Evolutionary conservation across 441 rosid species (phyloP).

Genomic region (Gossypium davidsonii): DNA sequence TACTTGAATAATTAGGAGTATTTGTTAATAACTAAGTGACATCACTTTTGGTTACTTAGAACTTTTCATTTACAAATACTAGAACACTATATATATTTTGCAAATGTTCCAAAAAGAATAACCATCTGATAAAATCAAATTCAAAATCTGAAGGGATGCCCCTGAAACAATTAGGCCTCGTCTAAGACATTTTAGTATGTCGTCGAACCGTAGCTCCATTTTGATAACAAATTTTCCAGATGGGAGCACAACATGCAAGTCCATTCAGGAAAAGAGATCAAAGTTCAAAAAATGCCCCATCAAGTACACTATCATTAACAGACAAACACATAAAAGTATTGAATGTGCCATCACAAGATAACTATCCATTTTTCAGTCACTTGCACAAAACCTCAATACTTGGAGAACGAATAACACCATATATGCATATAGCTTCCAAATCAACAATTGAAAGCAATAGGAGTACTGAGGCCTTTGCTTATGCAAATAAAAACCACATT

Average conservation of each 20-base stretch:
- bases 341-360: neutral
- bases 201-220: slow-evolving; percentile 43
- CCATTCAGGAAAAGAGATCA: too few relatives aligned
- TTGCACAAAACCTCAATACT: neutral
- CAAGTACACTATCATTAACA: neutral
- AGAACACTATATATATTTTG: too few relatives aligned
- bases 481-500: too few relatives aligned
- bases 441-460: too few relatives aligned
- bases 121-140: slow-evolving; percentile 59
- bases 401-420: neutral
- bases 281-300: neutral
- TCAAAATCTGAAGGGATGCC: slow-evolving; percentile 43
- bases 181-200: slow-evolving; percentile 47
- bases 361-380: neutral
- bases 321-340: neutral
- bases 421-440: neutral
- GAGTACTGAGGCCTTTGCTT: too few relatives aligned
- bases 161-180: slow-evolving; percentile 53
- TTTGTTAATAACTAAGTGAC: too few relatives aligned
- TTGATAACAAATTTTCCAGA: slow-evolving; percentile 49
- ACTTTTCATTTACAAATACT: too few relatives aligned
- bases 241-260: slow-evolving; percentile 49
- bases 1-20: too few relatives aligned
- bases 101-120: neutral
- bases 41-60: too few relatives aligned